Evolutionary conservation across 2,329 filamentous ascomycete species (phyloP), one percentile per base, ranked within the genome.

Genomic region (Penicillium hesseltinei): DNA sequence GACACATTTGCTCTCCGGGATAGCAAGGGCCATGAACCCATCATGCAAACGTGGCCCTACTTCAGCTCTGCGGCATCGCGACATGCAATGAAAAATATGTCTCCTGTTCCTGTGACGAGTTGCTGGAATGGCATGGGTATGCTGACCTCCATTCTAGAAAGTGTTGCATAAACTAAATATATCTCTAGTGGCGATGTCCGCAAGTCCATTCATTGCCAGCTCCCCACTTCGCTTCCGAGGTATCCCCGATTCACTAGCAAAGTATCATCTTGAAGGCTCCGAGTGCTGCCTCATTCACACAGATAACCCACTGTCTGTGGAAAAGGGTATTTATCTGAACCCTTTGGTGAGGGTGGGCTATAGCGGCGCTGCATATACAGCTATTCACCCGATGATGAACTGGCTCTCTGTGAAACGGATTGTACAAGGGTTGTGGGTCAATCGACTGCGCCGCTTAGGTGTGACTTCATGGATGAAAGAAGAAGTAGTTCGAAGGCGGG

Each of bases 1-100:
- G 89, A 92, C 70, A 85, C 87, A 0, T 91, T 89, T 70, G 89
- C 88, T 1, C 84, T 87, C 21, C 81, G 89, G 15, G 89, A 91
- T 65, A 75, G 78, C 3, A 82, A 89, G 57, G 88, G 88, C 1
- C 82, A 83, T 63, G 81, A 82, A 29, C 81, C 84, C 35, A 82
- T 88, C 5, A 78, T 88, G 40, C 83, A 86, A 1, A 83, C 87
- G 58, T 92, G 84, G 71, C 89, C 89, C 0, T 88, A 86, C 75
- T 88, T 89, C 71, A 61, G 69, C 11, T 63, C 69, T 19, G 23
- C 53, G 2, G 60, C 54, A 3, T 88, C 86, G 5, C 78, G 84
- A 21, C 70, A 80, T 46, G 82, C 84, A 0, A 71, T 88, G 23
- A 78, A 82, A 45, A 71, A 70, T 6, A 79, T 82, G 62, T 62